Evolutionary conservation across 169 alveolate genomes (phyloP).

Genomic region (Eimeria maxima): DNA sequence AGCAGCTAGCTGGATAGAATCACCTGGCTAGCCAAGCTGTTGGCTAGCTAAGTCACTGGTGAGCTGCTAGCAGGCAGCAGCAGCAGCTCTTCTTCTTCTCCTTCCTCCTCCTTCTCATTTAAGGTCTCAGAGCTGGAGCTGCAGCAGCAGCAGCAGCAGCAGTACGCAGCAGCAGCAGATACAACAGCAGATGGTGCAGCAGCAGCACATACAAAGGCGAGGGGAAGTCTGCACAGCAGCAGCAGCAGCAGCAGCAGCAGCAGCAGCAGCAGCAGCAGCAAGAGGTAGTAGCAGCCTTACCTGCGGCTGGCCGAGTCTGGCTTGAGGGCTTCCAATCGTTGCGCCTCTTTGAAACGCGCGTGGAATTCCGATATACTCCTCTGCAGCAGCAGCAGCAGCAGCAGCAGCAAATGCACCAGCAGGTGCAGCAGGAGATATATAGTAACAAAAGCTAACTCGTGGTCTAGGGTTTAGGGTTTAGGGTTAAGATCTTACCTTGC

Average conservation of each 20-base stretch:
- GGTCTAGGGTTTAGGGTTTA: neutral
- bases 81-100: neutral
- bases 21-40: neutral
- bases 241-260: conserved; percentile 36
- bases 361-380: neutral
- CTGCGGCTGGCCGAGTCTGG: neutral
- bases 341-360: neutral
- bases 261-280: conserved; percentile 4
- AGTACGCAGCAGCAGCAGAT: conserved; percentile 26
- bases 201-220: neutral
- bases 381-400: conserved; percentile 46
- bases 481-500: conserved; percentile 15
- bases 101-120: neutral
- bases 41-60: neutral
- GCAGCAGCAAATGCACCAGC: neutral
- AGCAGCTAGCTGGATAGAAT: neutral
- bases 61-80: neutral
- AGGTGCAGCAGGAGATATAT: neutral
- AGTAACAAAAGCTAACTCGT: no score
- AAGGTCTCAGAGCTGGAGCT: neutral
- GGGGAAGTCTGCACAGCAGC: neutral
- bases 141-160: conserved; percentile 42
- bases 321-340: neutral
- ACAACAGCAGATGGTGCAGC: no score
- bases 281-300: neutral